These are phyloP conservation scores for Hemerocallis citrina DNA, from an alignment of 106 monocot genomes.

Conservation along the genomic window DNA sequence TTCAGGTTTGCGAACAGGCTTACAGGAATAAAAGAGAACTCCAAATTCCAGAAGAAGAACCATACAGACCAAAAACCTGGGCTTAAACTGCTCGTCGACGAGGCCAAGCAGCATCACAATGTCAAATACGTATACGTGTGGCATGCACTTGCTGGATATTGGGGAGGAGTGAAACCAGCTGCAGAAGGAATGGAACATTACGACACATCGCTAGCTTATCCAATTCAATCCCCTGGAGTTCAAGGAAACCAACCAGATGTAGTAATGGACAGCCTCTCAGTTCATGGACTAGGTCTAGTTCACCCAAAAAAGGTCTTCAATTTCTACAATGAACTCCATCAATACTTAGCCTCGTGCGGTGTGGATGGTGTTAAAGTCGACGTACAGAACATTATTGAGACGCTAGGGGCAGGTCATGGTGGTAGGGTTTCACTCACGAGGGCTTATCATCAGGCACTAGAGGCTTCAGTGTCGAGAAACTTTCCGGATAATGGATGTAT, in stretches of 20 bases:
- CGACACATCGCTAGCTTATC: conserved; percentile 37
- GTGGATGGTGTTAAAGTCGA: conserved; percentile 91
- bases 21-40: conserved; percentile 62
- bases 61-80: conserved; percentile 32
- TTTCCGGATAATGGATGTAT: conserved; percentile 77
- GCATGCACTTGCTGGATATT: conserved; percentile 90
- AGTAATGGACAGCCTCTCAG: conserved; percentile 81
- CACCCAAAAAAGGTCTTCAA: conserved; percentile 35
- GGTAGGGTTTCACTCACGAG: conserved; percentile 68
- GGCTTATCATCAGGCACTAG: conserved; percentile 60
- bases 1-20: conserved; percentile 32
- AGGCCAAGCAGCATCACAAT: conserved; percentile 40
- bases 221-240: conserved; percentile 59
- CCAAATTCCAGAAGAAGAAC: conserved; percentile 82
- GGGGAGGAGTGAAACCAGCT: conserved; percentile 69
- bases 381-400: conserved; percentile 76
- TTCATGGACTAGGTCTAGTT: conserved; percentile 70
- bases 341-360: conserved; percentile 46
- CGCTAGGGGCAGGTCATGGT: conserved; percentile 70
- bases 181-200: conserved; percentile 44
- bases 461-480: conserved; percentile 49
- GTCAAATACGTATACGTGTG: conserved; percentile 79
- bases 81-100: conserved; percentile 44
- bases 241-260: conserved; percentile 72
- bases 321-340: conserved; percentile 69